Percentiles rank a stretch among this genome's conserved stretches.
These are phyloP conservation scores for Macrotyloma uniflorum DNA, from an alignment of 306 rosid species.

Conservation along the genomic window DNA sequence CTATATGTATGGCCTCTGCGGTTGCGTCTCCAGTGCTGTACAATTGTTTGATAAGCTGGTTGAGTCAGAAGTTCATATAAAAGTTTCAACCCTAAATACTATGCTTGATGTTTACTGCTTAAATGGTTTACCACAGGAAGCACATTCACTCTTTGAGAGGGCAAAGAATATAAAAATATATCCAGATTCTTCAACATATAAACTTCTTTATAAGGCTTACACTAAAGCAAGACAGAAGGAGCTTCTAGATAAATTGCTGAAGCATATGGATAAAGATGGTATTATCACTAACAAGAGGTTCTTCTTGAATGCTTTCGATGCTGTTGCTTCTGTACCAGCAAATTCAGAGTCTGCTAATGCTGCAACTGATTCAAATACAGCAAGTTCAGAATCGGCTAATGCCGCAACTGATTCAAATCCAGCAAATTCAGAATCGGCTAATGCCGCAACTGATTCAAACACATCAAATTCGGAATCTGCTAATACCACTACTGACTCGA, in stretches of 20 bases:
- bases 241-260: conserved; percentile 69
- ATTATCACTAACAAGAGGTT: conserved; percentile 87
- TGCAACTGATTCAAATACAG: conserved; percentile 42
- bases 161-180: conserved; percentile 51
- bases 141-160: conserved; percentile 62
- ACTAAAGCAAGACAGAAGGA: conserved; percentile 81
- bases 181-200: conserved; percentile 77
- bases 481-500: conserved; percentile 46
- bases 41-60: conserved; percentile 72
- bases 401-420: no score
- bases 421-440: conserved; percentile 33
- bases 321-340: conserved; percentile 59
- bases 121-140: conserved; percentile 85
- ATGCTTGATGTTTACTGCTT: conserved; percentile 94
- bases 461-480: conserved; percentile 43
- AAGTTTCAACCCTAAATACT: conserved; percentile 80
- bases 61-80: conserved; percentile 59
- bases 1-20: conserved; percentile 79
- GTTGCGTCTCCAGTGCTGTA: conserved; percentile 71
- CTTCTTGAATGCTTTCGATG: conserved; percentile 85
- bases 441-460: conserved; percentile 44
- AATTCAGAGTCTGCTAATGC: not conserved
- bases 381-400: not conserved
- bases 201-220: conserved; percentile 89
- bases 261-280: conserved; percentile 84